Conservation (phyloP, 164 flowering plant genomes). For the Piper betle region DNA sequence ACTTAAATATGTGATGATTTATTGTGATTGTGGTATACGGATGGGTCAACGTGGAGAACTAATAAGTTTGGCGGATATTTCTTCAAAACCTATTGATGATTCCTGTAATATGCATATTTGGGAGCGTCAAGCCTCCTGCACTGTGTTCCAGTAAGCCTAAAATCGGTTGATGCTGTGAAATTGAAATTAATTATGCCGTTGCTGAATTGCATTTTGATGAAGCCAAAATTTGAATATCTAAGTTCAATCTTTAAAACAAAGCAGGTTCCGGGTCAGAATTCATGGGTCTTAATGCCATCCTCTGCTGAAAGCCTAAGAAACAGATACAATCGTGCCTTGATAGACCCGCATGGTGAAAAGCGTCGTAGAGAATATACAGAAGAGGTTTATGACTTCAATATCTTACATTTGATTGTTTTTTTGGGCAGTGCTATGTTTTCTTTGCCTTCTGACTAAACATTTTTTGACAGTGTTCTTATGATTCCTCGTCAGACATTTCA, state of each 20-base stretch:
- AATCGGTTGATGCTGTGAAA: background rate
- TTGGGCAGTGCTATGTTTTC: background rate
- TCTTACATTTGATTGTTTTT: conserved; percentile 3
- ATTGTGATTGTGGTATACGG: conserved; percentile 24
- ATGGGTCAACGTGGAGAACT: conserved; percentile 69
- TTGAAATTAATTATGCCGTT: background rate
- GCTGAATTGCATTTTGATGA: background rate
- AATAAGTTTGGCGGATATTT: conserved; percentile 58
- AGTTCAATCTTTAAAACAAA: background rate
- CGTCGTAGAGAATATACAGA: conserved; percentile 38
- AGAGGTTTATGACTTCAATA: conserved; percentile 26
- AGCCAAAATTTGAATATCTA: background rate
- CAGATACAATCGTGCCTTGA: conserved; percentile 8
- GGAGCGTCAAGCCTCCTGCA: conserved; percentile 78
- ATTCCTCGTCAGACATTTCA: conserved; percentile 23
- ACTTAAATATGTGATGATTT: too few relatives aligned
- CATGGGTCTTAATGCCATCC: conserved; percentile 41
- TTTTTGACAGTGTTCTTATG: conserved; percentile 31
- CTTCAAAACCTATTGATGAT: conserved; percentile 36
- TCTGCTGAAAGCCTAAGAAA: conserved; percentile 12
- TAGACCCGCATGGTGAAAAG: conserved; percentile 55
- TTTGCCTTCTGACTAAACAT: conserved; percentile 4
- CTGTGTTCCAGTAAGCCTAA: conserved; percentile 63
- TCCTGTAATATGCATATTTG: conserved; percentile 49
- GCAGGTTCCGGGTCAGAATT: conserved; percentile 75